A percentile compares a stretch with the other conserved stretches of the same genome.
Conservation (phyloP, 2,329 filamentous ascomycete genomes). For the Pseudomassariella vexata region DNA sequence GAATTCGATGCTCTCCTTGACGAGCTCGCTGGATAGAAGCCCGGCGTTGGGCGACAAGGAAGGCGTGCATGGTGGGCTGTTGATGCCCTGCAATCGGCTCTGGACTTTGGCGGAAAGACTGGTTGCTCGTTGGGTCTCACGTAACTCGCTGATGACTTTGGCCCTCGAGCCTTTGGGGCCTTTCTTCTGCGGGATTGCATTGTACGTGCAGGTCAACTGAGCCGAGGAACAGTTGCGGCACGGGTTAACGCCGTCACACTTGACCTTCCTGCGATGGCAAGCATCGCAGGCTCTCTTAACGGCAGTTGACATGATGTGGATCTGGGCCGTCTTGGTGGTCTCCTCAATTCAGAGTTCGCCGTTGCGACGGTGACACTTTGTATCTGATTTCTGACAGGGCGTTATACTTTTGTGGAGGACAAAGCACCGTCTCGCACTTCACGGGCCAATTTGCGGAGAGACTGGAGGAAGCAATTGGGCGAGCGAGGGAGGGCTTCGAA, state of each 20-base stretch:
- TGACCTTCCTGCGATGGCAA: constrained; percentile 70
- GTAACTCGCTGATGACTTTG: constrained; percentile 69
- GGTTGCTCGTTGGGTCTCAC: constrained; percentile 62
- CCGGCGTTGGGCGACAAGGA: constrained; percentile 51
- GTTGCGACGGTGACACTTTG: constrained; percentile 3
- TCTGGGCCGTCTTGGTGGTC: not conserved
- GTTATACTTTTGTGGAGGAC: constrained; percentile 5
- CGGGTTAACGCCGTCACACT: constrained; percentile 65
- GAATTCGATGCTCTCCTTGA: constrained; percentile 62
- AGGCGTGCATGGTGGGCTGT: constrained; percentile 39
- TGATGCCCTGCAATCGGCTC: constrained; percentile 51
- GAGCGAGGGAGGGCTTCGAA: constrained; percentile 9
- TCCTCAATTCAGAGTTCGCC: no score
- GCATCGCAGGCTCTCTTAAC: constrained; percentile 59
- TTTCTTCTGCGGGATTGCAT: constrained; percentile 70
- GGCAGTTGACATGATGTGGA: constrained; percentile 26
- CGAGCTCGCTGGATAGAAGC: constrained; percentile 54
- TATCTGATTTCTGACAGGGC: no score
- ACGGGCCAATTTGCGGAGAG: constrained; percentile 12
- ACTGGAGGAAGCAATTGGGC: constrained; percentile 19
- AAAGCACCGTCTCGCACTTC: constrained; percentile 8
- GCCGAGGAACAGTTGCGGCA: constrained; percentile 67
- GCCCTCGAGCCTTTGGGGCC: constrained; percentile 69
- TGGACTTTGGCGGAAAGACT: constrained; percentile 58
- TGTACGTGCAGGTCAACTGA: constrained; percentile 65